Evolutionary conservation across 371 early-diverging fungal species (phyloP).

Genomic region (Circinella minor): DNA sequence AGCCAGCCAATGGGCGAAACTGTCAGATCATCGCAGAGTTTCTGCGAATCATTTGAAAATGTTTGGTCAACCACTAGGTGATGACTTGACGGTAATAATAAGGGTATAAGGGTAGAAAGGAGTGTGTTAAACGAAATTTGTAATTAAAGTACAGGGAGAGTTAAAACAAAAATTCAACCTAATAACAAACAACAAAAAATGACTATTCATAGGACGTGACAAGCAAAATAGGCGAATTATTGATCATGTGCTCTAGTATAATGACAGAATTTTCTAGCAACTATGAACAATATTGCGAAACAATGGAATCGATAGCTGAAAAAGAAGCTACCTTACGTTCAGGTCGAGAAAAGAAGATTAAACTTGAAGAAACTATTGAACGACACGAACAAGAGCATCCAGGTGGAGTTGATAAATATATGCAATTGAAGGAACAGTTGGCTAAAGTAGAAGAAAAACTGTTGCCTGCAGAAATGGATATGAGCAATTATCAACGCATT

Average conservation of each 20-base stretch:
- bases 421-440: conserved; percentile 36
- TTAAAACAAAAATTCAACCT: neutral
- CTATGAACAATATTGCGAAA: conserved; percentile 44
- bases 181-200: neutral
- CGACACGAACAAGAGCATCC: conserved; percentile 30
- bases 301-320: conserved; percentile 39
- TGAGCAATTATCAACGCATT: conserved; percentile 45
- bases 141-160: neutral
- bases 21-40: conserved; percentile 38
- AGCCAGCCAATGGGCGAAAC: conserved; percentile 22
- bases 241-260: conserved; percentile 35
- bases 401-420: conserved; percentile 33
- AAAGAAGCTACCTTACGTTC: conserved; percentile 32
- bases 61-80: conserved; percentile 43
- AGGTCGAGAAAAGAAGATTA: conserved; percentile 35
- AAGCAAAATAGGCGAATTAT: conserved; percentile 31
- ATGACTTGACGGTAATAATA: conserved; percentile 36
- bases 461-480: conserved; percentile 34
- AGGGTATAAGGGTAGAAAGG: conserved; percentile 12
- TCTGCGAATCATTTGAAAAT: conserved; percentile 37
- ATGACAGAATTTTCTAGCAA: conserved; percentile 40
- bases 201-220: conserved; percentile 38
- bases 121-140: neutral
- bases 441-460: conserved; percentile 29
- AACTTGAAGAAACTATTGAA: conserved; percentile 35